Evolutionary conservation across 2,329 filamentous ascomycete species (phyloP).

Genomic region (Botryotinia globosa): DNA sequence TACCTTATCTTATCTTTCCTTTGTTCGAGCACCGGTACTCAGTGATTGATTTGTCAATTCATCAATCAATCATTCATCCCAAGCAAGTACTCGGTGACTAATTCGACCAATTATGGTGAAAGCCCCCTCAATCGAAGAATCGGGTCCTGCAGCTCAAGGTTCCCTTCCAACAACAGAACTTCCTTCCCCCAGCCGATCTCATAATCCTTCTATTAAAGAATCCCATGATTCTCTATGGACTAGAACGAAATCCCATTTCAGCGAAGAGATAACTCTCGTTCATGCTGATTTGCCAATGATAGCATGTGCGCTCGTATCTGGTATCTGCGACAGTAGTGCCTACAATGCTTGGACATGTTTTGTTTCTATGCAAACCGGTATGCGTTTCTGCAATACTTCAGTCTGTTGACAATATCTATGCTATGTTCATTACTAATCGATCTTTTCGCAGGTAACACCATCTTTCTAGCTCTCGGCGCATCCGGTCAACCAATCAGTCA

Average conservation of each 20-base stretch:
- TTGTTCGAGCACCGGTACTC: background rate
- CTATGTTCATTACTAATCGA: slow-evolving; percentile 1
- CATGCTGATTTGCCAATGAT: slow-evolving; percentile 42
- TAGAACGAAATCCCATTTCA: slow-evolving; percentile 25
- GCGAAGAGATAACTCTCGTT: slow-evolving; percentile 35
- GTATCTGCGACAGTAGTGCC: slow-evolving; percentile 46
- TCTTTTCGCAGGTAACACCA: slow-evolving; percentile 51
- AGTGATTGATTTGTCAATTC: background rate
- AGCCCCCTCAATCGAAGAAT: background rate
- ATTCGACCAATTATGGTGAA: background rate
- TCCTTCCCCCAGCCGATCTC: slow-evolving; percentile 21
- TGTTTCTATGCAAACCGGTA: slow-evolving; percentile 52
- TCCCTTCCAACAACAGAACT: slow-evolving; percentile 13
- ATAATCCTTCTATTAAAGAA: slow-evolving; percentile 22
- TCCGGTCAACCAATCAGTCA: slow-evolving; percentile 50
- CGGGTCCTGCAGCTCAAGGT: background rate
- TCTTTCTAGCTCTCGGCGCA: slow-evolving; percentile 60
- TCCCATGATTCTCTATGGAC: background rate
- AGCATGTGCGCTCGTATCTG: slow-evolving; percentile 46
- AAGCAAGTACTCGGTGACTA: background rate
- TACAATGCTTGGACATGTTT: slow-evolving; percentile 51
- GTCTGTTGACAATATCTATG: background rate
- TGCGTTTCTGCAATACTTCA: background rate
- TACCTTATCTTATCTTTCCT: background rate
- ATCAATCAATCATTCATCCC: background rate